These are phyloP conservation scores for Wickerhamiella lipophila DNA, from an alignment of 805 yeast genomes.

Conservation along the genomic window DNA sequence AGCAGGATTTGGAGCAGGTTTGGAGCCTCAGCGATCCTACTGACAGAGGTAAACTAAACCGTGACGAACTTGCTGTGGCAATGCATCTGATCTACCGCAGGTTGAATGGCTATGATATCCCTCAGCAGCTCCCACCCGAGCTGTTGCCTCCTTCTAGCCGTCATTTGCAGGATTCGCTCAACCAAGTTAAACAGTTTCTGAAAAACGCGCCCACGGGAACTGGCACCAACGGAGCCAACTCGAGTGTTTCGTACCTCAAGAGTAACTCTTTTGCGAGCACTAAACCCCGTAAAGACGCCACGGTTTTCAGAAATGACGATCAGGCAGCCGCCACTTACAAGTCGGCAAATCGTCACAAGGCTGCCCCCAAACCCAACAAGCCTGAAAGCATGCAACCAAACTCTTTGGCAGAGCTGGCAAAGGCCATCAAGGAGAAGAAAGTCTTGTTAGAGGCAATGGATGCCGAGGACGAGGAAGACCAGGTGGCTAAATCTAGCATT, in stretches of 20 bases:
- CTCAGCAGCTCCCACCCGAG: slow-evolving; percentile 72
- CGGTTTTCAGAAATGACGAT: slow-evolving; percentile 52
- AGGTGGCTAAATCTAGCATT: slow-evolving; percentile 29
- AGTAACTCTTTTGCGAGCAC: slow-evolving; percentile 25
- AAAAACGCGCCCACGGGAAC: slow-evolving; percentile 22
- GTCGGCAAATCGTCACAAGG: slow-evolving; percentile 46
- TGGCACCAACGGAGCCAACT: slow-evolving; percentile 17
- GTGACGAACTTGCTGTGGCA: slow-evolving; percentile 89
- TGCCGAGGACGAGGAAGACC: slow-evolving; percentile 38
- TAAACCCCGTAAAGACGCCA: slow-evolving; percentile 33
- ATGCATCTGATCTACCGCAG: slow-evolving; percentile 93
- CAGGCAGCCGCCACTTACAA: slow-evolving; percentile 62
- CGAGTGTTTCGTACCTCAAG: slow-evolving; percentile 23
- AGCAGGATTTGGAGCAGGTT: slow-evolving; percentile 75
- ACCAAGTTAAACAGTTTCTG: slow-evolving; percentile 55
- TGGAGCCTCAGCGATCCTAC: slow-evolving; percentile 83
- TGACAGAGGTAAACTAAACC: slow-evolving; percentile 69
- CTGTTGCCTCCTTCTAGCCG: slow-evolving; percentile 77
- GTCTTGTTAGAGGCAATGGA: slow-evolving; percentile 59
- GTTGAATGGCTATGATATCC: slow-evolving; percentile 78
- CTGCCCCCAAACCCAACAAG: slow-evolving; percentile 13
- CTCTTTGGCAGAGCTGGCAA: slow-evolving; percentile 36
- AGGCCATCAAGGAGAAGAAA: slow-evolving; percentile 56
- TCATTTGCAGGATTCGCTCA: slow-evolving; percentile 56
- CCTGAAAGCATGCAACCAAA: slow-evolving; percentile 5